phyloP scores from a whole-genome alignment of 495 filamentous ascomycete species.

The Penicillium coprophilum region DNA sequence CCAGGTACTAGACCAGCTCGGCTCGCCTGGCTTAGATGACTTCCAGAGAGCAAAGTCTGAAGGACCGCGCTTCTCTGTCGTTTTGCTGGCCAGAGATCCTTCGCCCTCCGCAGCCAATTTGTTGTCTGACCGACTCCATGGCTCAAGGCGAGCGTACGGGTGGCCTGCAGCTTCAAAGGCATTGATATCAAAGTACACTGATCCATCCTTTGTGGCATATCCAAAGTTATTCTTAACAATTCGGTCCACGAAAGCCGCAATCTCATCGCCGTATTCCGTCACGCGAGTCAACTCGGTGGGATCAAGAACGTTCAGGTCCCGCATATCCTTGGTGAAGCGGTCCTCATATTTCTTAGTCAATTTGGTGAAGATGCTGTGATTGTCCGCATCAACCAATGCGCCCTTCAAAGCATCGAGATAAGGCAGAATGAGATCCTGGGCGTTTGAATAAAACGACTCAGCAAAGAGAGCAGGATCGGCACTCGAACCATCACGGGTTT shows the following conservation, averaged over 20 bases:
- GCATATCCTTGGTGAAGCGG: constrained; percentile 82
- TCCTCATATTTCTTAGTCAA: constrained; percentile 81
- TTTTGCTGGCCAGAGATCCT: constrained; percentile 71
- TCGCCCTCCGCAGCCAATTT: constrained; percentile 86
- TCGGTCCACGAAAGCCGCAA: constrained; percentile 71
- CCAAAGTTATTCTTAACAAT: constrained; percentile 85
- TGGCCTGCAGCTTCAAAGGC: constrained; percentile 84
- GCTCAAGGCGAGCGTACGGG: constrained; percentile 80
- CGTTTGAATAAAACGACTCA: constrained; percentile 56
- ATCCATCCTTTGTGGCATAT: constrained; percentile 76
- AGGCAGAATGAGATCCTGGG: constrained; percentile 72
- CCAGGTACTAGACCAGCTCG: constrained; percentile 85
- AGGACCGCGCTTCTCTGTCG: constrained; percentile 63
- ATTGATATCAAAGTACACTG: constrained; percentile 91
- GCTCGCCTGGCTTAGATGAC: constrained; percentile 86
- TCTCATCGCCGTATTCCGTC: constrained; percentile 84
- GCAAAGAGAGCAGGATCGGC: constrained; percentile 33
- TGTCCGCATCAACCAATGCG: constrained; percentile 67
- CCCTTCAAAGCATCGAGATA: constrained; percentile 81
- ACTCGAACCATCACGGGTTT: constrained; percentile 34
- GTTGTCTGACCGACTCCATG: constrained; percentile 82
- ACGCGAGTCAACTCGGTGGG: constrained; percentile 84
- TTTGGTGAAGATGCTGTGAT: constrained; percentile 75
- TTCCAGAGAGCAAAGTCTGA: constrained; percentile 97
- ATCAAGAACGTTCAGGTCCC: constrained; percentile 76